Evolutionary conservation across 1,139 yeast genomes (phyloP).

Genomic region (Blastobotrys apis): DNA sequence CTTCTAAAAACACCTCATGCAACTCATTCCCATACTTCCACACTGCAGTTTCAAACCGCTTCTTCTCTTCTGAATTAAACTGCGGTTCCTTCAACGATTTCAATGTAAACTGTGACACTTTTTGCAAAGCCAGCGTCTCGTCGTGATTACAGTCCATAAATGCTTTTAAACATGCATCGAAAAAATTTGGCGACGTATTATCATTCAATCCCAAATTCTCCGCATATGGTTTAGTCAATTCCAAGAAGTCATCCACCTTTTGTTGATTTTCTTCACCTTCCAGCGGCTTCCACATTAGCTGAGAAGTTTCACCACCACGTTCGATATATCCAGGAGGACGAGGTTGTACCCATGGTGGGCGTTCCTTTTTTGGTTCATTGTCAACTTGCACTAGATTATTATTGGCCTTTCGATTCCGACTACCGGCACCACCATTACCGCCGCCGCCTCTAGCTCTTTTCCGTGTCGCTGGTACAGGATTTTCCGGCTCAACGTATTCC

Average conservation of each 20-base stretch:
- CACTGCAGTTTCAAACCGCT: slow-evolving; percentile 72
- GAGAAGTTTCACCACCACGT: slow-evolving; percentile 75
- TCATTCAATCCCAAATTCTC: slow-evolving; percentile 46
- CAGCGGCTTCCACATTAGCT: slow-evolving; percentile 60
- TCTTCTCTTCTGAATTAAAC: slow-evolving; percentile 57
- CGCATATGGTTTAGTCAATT: slow-evolving; percentile 55
- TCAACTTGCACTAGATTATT: not conserved
- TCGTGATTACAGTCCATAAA: slow-evolving; percentile 54
- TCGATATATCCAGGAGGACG: slow-evolving; percentile 80
- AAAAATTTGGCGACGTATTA: slow-evolving; percentile 62
- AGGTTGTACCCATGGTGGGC: slow-evolving; percentile 74
- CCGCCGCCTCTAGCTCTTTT: slow-evolving; percentile 3
- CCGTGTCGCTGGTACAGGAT: slow-evolving; percentile 14
- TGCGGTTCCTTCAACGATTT: slow-evolving; percentile 69
- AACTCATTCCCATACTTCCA: slow-evolving; percentile 72
- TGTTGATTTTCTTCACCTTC: slow-evolving; percentile 17
- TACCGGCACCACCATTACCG: too few species aligned
- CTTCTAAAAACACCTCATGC: slow-evolving; percentile 64
- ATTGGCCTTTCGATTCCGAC: not conserved
- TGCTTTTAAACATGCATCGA: slow-evolving; percentile 62
- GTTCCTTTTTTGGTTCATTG: slow-evolving; percentile 40
- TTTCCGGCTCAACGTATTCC: slow-evolving; percentile 54
- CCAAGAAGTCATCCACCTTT: slow-evolving; percentile 40
- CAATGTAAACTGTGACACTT: slow-evolving; percentile 47
- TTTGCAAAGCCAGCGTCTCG: slow-evolving; percentile 42